phyloP scores from a whole-genome alignment of 2,329 filamentous ascomycete species.

The Pyrenophora graminea region DNA sequence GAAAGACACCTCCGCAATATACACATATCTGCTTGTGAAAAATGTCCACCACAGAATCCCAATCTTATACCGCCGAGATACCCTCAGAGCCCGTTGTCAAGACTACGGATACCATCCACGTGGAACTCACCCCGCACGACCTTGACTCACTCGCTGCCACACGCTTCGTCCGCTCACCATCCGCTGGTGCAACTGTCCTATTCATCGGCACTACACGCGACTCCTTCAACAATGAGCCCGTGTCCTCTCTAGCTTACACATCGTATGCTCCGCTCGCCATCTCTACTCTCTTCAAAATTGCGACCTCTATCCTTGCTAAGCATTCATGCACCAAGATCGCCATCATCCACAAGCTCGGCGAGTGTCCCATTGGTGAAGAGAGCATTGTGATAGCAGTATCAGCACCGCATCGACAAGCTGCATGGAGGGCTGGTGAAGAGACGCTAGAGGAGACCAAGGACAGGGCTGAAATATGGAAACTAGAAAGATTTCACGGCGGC shows the following conservation, averaged over 20 bases:
- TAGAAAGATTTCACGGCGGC: conserved; percentile 80
- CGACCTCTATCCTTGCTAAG: conserved; percentile 59
- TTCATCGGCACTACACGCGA: conserved; percentile 72
- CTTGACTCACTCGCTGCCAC: conserved; percentile 65
- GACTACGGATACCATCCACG: conserved; percentile 58
- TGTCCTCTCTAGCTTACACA: conserved; percentile 74
- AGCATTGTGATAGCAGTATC: conserved; percentile 89
- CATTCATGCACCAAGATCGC: conserved; percentile 73
- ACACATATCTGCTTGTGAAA: background rate
- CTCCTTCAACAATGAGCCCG: conserved; percentile 71
- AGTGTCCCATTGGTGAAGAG: conserved; percentile 88
- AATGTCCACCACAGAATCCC: conserved; percentile 35
- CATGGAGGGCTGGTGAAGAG: conserved; percentile 88
- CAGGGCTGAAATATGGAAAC: conserved; percentile 92
- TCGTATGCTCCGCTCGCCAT: conserved; percentile 74
- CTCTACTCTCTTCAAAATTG: conserved; percentile 69
- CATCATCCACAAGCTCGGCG: conserved; percentile 82
- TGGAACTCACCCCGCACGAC: conserved; percentile 67
- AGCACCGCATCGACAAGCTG: conserved; percentile 78
- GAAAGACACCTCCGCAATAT: no score
- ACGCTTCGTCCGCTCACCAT: conserved; percentile 65
- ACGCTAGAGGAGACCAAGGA: conserved; percentile 85
- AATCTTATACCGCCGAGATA: conserved; percentile 33
- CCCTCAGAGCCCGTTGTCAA: conserved; percentile 33
- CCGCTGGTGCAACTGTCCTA: conserved; percentile 38